Percentiles rank a stretch among this genome's conserved stretches.
Conservation (phyloP, 768 basidiomycete species). For the Tulasnella calospora region DNA sequence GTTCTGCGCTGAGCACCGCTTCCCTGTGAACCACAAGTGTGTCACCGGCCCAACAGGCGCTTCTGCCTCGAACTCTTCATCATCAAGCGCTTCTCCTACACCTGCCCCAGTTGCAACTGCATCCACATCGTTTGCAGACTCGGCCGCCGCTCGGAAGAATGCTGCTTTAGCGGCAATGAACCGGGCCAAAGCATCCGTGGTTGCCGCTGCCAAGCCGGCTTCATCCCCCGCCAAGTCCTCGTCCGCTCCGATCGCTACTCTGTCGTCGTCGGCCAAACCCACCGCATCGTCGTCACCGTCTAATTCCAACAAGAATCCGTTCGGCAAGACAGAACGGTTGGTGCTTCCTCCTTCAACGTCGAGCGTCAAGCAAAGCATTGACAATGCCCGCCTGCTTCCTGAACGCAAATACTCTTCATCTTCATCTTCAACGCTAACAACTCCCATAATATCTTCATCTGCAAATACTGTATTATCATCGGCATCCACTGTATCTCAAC, state of each 20-base stretch:
- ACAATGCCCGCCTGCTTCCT: slow-evolving; percentile 41
- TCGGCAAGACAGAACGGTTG: slow-evolving; percentile 60
- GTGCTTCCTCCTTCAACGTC: slow-evolving; percentile 35
- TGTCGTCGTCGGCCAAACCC: not conserved
- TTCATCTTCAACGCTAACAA: slow-evolving; percentile 23
- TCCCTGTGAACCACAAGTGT: slow-evolving; percentile 60
- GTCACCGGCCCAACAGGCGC: slow-evolving; percentile 27
- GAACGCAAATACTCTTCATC: slow-evolving; percentile 33
- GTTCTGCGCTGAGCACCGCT: slow-evolving; percentile 76
- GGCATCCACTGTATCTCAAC: slow-evolving; percentile 29
- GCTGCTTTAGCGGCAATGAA: slow-evolving; percentile 18
- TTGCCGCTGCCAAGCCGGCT: slow-evolving; percentile 4
- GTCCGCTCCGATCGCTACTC: not conserved
- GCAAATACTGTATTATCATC: slow-evolving; percentile 32
- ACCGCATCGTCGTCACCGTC: slow-evolving; percentile 12
- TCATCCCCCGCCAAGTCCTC: slow-evolving; percentile 13
- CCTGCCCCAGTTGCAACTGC: slow-evolving; percentile 3
- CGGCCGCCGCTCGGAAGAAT: not conserved
- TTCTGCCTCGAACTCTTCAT: slow-evolving; percentile 23
- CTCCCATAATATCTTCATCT: slow-evolving; percentile 25
- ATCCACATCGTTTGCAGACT: slow-evolving; percentile 7
- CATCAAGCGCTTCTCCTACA: slow-evolving; percentile 9
- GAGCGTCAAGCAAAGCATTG: slow-evolving; percentile 42
- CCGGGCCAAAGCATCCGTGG: slow-evolving; percentile 21
- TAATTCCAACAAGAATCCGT: slow-evolving; percentile 33